These are phyloP conservation scores for Lumnitzera littorea DNA, from an alignment of 345 rosid genomes.

Conservation along the genomic window DNA sequence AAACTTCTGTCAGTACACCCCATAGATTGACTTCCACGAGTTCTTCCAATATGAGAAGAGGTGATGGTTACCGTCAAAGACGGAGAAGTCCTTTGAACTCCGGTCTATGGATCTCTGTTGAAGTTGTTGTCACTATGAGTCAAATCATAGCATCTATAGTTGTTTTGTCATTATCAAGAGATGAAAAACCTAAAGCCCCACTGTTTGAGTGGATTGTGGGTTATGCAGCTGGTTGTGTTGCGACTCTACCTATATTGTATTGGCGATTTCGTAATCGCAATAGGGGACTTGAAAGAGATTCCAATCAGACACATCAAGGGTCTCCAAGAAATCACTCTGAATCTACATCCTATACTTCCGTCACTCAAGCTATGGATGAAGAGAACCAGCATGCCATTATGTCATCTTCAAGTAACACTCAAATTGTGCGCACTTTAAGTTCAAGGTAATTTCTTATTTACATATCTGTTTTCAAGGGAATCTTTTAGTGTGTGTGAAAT, in stretches of 20 bases:
- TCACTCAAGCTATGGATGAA: conserved; percentile 48
- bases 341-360: conserved; percentile 52
- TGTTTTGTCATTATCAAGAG: conserved; percentile 51
- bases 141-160: conserved; percentile 78
- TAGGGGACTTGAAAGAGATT: conserved; percentile 31
- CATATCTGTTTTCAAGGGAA: no score
- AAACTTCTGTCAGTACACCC: conserved; percentile 25
- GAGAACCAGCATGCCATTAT: conserved; percentile 25
- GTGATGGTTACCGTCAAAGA: conserved; percentile 40
- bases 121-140: conserved; percentile 55
- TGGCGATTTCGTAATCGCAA: conserved; percentile 62
- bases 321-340: conserved; percentile 36
- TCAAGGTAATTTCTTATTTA: conserved; percentile 30
- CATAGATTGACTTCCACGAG: conserved; percentile 29
- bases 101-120: conserved; percentile 75
- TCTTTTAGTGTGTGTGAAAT: neutral
- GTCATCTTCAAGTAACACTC: conserved; percentile 22
- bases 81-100: conserved; percentile 75
- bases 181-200: conserved; percentile 77
- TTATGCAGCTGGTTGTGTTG: conserved; percentile 75
- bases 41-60: conserved; percentile 38
- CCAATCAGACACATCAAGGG: conserved; percentile 29
- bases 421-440: conserved; percentile 27
- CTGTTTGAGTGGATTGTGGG: conserved; percentile 77
- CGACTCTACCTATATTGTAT: conserved; percentile 71